These are phyloP conservation scores for Oryza coarctata DNA, from an alignment of 176 grass and related monocot species.

Conservation along the genomic window DNA sequence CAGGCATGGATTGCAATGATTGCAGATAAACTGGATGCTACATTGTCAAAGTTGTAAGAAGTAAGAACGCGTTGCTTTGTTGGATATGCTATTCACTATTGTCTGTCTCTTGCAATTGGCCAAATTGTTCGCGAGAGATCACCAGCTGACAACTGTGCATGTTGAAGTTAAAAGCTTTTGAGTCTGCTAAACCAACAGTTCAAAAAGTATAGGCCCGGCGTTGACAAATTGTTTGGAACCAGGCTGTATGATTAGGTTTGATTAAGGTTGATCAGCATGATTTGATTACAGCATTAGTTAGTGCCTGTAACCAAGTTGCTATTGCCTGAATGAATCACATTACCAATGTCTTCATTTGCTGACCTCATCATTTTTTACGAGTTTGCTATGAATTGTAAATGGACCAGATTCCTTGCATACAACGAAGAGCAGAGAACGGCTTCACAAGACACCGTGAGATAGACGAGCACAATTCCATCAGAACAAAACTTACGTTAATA, in stretches of 20 bases:
- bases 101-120: background rate
- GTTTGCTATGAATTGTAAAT: background rate
- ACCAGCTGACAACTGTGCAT: background rate
- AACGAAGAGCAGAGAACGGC: too few relatives aligned
- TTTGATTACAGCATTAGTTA: background rate
- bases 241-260: background rate
- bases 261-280: background rate
- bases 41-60: slow-evolving; percentile 56
- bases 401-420: background rate
- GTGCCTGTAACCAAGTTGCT: background rate
- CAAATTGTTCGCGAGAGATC: background rate
- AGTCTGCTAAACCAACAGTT: background rate
- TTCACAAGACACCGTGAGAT: background rate
- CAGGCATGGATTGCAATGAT: slow-evolving; percentile 91
- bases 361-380: background rate
- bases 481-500: background rate
- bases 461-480: background rate
- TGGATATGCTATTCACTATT: background rate
- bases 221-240: background rate
- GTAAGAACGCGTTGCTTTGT: background rate
- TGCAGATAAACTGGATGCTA: slow-evolving; percentile 83
- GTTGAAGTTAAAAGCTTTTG: background rate
- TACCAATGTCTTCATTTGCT: too few relatives aligned
- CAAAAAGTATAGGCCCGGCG: background rate
- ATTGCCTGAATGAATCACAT: background rate